These are phyloP conservation scores for Malbranchea zuffiana DNA, from an alignment of 2,329 filamentous ascomycete species.

Conservation along the genomic window DNA sequence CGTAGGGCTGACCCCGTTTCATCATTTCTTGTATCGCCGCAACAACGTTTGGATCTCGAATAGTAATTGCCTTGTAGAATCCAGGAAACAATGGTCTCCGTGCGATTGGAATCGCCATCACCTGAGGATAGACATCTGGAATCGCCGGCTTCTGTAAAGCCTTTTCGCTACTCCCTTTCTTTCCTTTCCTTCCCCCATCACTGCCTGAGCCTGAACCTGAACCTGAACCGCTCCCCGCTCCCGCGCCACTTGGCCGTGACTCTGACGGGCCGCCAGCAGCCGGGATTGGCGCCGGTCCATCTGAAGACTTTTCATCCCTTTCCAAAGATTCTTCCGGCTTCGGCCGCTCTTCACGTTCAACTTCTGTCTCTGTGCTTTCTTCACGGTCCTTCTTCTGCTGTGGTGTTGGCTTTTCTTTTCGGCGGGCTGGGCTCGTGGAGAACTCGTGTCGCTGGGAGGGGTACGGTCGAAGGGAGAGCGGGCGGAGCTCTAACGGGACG, in stretches of 20 bases:
- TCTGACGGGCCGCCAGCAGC: constrained; percentile 22
- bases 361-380: constrained; percentile 34
- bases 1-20: constrained; percentile 91
- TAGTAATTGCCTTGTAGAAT: constrained; percentile 98
- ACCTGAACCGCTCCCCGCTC: constrained; percentile 28
- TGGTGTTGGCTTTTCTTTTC: constrained; percentile 46
- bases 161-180: constrained; percentile 57
- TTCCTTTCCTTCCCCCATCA: constrained; percentile 43
- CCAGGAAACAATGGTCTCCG: constrained; percentile 90
- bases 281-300: constrained; percentile 37
- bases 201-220: constrained; percentile 16
- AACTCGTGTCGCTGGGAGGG: constrained; percentile 31
- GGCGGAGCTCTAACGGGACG: constrained; percentile 9
- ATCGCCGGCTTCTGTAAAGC: constrained; percentile 78
- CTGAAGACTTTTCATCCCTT: constrained; percentile 37
- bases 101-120: constrained; percentile 92
- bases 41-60: constrained; percentile 83
- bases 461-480: constrained; percentile 14
- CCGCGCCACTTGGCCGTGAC: constrained; percentile 41
- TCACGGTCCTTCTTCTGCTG: constrained; percentile 33
- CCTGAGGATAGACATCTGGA: constrained; percentile 92
- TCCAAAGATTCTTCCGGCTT: constrained; percentile 25
- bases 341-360: constrained; percentile 23
- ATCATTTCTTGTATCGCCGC: constrained; percentile 92
- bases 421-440: constrained; percentile 37